Evolutionary conservation across 805 yeast genomes (phyloP).

Genomic region (Lachancea quebecensis): DNA sequence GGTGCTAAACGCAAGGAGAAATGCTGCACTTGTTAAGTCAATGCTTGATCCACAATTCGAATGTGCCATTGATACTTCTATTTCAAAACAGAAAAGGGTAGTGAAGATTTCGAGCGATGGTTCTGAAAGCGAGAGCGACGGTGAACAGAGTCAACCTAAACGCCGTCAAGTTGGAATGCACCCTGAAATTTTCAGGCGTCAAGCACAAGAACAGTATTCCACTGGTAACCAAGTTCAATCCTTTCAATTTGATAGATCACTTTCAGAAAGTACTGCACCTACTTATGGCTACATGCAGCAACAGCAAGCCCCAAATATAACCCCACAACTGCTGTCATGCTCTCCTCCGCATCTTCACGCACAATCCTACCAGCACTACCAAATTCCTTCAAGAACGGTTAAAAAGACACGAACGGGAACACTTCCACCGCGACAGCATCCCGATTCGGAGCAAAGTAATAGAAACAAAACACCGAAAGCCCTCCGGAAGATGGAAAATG

Average conservation of each 20-base stretch:
- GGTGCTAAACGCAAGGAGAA: constrained; percentile 11
- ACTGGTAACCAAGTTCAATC: too few relatives aligned
- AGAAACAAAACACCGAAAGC: constrained; percentile 22
- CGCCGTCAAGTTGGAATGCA: too few relatives aligned
- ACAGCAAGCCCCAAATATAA: not conserved
- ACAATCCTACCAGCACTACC: not conserved
- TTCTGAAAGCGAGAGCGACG: too few relatives aligned
- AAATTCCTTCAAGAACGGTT: not conserved
- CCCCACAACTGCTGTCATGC: not conserved
- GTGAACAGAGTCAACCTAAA: too few relatives aligned
- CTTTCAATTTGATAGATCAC: too few relatives aligned
- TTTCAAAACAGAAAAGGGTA: not conserved
- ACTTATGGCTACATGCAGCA: too few relatives aligned
- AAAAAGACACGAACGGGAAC: constrained; percentile 7
- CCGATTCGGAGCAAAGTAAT: not conserved
- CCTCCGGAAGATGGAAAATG: constrained; percentile 21
- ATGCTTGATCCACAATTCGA: constrained; percentile 1
- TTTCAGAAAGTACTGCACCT: too few relatives aligned
- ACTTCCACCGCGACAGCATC: constrained; percentile 3
- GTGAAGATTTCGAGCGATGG: not conserved
- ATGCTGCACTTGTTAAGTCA: constrained; percentile 11
- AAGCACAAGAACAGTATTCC: too few relatives aligned
- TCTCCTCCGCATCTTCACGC: not conserved
- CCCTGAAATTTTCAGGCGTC: too few relatives aligned
- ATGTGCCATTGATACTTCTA: not conserved